Percentiles rank a stretch among this genome's conserved stretches.
Evolutionary conservation across 2,329 filamentous ascomycete genomes (phyloP).

Genomic region (Botrytis squamosa): DNA sequence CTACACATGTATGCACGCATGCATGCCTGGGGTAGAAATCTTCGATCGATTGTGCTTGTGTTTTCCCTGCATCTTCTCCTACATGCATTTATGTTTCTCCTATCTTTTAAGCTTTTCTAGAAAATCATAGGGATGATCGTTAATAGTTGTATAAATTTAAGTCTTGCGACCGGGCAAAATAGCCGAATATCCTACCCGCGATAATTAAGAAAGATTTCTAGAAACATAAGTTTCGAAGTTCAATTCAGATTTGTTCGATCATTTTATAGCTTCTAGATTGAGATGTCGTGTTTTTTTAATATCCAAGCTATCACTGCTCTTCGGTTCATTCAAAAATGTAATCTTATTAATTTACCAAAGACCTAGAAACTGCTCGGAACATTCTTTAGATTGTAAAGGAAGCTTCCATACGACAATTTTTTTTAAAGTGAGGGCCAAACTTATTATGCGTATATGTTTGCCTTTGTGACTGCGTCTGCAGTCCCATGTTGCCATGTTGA

Average conservation of each 20-base stretch:
- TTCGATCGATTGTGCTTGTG: not conserved
- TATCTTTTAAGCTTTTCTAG: not conserved
- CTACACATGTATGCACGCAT: not conserved
- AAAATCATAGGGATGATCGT: not conserved
- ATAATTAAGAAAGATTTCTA: not conserved
- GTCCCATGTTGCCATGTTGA: not conserved
- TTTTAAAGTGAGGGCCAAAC: not conserved
- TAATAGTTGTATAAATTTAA: not conserved
- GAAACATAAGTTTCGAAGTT: not conserved
- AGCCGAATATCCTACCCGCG: not conserved
- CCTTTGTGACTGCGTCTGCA: not conserved
- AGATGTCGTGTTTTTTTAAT: not conserved
- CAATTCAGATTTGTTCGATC: not conserved
- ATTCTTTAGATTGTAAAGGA: not conserved
- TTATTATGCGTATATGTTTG: not conserved
- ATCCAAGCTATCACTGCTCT: not conserved
- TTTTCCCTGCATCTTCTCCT: not conserved
- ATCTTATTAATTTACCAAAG: not conserved
- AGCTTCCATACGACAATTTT: not conserved
- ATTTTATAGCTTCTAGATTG: not conserved
- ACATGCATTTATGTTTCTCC: not conserved
- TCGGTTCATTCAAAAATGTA: not conserved
- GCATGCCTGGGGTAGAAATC: not conserved
- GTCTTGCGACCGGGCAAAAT: not conserved
- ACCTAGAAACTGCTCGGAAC: not conserved